Base-by-base conservation (phyloP, 345 rosid genomes). In the Eucalyptus regnans region DNA sequence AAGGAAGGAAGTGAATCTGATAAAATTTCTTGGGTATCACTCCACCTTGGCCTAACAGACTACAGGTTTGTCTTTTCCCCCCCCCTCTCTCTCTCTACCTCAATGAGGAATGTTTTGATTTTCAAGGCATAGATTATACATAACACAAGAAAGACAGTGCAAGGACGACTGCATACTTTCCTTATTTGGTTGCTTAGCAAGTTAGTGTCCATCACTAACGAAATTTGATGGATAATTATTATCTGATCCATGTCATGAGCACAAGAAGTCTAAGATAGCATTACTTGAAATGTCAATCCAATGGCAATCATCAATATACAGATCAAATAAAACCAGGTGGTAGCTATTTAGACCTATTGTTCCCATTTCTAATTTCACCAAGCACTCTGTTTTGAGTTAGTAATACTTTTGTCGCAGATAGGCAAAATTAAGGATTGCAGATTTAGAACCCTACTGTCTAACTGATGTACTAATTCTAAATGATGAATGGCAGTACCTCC, bases 1-100 rank as follows among this genome's bases (percentile, higher is more conserved):
- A 89, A 83, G 90, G 93, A 83, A 88, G 93, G 89, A 85, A 50
- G 76, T 89, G 92, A 92, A 91, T 89, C 93, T 76, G 79, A 89
- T 56, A 89, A 90, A 87, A 92, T 90, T 88, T 90, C 89, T 89
- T 91, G 86, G 76, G 94, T 92, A 5, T 92, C 94, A 89, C 96
- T 97, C 81, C 93, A 91, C 91, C 98, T 97, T 92, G 99, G 99
- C 86, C 88, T 96, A 92, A 95, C 99, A 84, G 98, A 96, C 92
- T 97, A 97, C 90, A 96, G 95, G 98, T 96, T 86, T 18, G 52
- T 93, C 89, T 56, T 22, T 52, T 91, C 87, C 86, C 46, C 88
- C 29, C 22, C 62, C 6, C 7, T 60, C 7, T 60, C 80, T 68
- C 80, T 68, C 44, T 37, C 23, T n/a, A n/a, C 76, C 25, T 71